A percentile compares a stretch with the other conserved stretches of the same genome.
phyloP scores from a whole-genome alignment of 495 filamentous ascomycete species.

The Tuber calosporum region DNA sequence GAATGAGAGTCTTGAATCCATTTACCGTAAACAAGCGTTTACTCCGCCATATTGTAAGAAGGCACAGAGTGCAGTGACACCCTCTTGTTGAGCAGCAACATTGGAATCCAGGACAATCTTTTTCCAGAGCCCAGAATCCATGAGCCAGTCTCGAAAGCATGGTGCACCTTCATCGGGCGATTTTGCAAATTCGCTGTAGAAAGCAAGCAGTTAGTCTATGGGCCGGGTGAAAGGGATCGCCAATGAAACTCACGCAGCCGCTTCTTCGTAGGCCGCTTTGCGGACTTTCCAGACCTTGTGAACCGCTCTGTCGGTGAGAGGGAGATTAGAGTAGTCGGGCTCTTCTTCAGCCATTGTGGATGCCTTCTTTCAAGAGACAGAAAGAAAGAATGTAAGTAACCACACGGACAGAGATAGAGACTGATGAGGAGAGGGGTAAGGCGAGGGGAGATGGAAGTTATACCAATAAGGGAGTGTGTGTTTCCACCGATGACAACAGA shows the following conservation, averaged over 20 bases:
- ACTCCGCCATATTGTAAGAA: constrained; percentile 81
- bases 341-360: constrained; percentile 41
- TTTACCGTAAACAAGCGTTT: constrained; percentile 66
- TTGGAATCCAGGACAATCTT: constrained; percentile 90
- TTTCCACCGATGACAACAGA: not conserved
- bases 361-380: constrained; percentile 6
- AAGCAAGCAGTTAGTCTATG: constrained; percentile 8
- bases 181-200: constrained; percentile 56
- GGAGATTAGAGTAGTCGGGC: constrained; percentile 41
- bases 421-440: constrained; percentile 21
- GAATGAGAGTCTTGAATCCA: constrained; percentile 5
- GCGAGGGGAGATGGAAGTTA: constrained; percentile 11
- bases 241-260: constrained; percentile 43
- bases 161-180: constrained; percentile 83
- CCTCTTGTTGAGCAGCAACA: constrained; percentile 93
- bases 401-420: constrained; percentile 16
- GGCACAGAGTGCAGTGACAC: constrained; percentile 73
- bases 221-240: not conserved
- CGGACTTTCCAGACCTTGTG: constrained; percentile 91
- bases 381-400: constrained; percentile 3
- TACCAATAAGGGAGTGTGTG: constrained; percentile 10
- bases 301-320: constrained; percentile 39
- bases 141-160: constrained; percentile 74
- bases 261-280: constrained; percentile 91
- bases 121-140: constrained; percentile 84